A percentile compares a stretch with the other conserved stretches of the same genome.
phyloP scores from a whole-genome alignment of 1,139 yeast genomes.

The Saccharomyces hybrid region DNA sequence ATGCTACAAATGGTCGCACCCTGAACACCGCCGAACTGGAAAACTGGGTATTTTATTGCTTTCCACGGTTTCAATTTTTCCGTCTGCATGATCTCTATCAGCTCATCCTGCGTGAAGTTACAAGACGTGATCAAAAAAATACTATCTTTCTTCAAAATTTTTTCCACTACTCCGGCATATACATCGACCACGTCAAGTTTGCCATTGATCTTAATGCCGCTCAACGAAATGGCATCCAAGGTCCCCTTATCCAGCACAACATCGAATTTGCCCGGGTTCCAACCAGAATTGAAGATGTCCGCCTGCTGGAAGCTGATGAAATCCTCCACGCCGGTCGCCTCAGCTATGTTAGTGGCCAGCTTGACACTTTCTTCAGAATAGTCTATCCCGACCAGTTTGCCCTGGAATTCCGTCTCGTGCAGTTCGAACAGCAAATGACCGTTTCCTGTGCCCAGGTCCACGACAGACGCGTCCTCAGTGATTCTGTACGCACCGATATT shows the following conservation, averaged over 20 bases:
- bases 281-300: constrained; percentile 36
- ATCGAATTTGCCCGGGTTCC: constrained; percentile 46
- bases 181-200: constrained; percentile 37
- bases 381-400: constrained; percentile 65
- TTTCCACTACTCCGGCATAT: constrained; percentile 56
- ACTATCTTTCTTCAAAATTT: constrained; percentile 49
- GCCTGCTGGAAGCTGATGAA: constrained; percentile 38
- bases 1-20: constrained; percentile 86
- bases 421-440: constrained; percentile 79
- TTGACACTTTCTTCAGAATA: constrained; percentile 72
- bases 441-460: constrained; percentile 94
- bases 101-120: constrained; percentile 79
- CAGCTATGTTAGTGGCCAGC: constrained; percentile 58
- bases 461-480: constrained; percentile 35
- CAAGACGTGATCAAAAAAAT: constrained; percentile 83
- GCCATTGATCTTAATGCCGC: constrained; percentile 42
- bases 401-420: constrained; percentile 49
- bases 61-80: constrained; percentile 49
- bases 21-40: constrained; percentile 79
- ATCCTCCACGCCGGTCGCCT: constrained; percentile 33
- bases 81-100: constrained; percentile 45
- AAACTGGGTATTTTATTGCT: constrained; percentile 64
- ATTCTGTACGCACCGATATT: constrained; percentile 33
- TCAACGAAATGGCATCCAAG: constrained; percentile 88
- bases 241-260: constrained; percentile 90